A percentile compares a stretch with the other conserved stretches of the same genome.
Conservation (phyloP, 805 yeast genomes). For the Candida morakotiae region DNA sequence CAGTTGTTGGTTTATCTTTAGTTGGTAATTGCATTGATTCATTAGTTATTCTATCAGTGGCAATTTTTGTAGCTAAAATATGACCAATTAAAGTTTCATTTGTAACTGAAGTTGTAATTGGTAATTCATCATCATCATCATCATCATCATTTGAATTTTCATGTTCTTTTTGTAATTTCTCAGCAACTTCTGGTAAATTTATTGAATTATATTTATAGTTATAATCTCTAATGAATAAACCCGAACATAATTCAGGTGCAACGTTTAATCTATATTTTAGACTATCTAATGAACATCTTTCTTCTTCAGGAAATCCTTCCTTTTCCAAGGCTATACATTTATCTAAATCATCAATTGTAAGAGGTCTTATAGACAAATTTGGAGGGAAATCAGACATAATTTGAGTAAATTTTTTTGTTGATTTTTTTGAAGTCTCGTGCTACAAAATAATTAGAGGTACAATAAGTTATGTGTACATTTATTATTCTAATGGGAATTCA, state of each 20-base stretch:
- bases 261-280: conserved; percentile 62
- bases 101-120: conserved; percentile 45
- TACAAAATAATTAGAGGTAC: too few relatives aligned
- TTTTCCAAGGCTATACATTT: conserved; percentile 60
- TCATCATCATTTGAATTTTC: conserved; percentile 31
- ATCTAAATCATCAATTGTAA: conserved; percentile 68
- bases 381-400: conserved; percentile 44
- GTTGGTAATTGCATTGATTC: conserved; percentile 67
- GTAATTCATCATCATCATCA: conserved; percentile 34
- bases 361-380: conserved; percentile 61
- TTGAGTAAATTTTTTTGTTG: background rate
- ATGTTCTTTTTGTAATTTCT: conserved; percentile 25
- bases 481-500: conserved; percentile 12
- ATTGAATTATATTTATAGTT: conserved; percentile 39
- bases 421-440: background rate
- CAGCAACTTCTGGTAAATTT: conserved; percentile 39
- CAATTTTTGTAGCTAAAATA: conserved; percentile 71
- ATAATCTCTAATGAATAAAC: conserved; percentile 76
- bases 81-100: conserved; percentile 75
- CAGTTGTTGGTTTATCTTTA: conserved; percentile 33
- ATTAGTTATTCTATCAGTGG: conserved; percentile 46
- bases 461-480: too few relatives aligned
- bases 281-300: conserved; percentile 64
- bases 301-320: conserved; percentile 64
- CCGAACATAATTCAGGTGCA: conserved; percentile 90